Conservation (phyloP, 495 filamentous ascomycete genomes). For the Penicillium roqueforti region DNA sequence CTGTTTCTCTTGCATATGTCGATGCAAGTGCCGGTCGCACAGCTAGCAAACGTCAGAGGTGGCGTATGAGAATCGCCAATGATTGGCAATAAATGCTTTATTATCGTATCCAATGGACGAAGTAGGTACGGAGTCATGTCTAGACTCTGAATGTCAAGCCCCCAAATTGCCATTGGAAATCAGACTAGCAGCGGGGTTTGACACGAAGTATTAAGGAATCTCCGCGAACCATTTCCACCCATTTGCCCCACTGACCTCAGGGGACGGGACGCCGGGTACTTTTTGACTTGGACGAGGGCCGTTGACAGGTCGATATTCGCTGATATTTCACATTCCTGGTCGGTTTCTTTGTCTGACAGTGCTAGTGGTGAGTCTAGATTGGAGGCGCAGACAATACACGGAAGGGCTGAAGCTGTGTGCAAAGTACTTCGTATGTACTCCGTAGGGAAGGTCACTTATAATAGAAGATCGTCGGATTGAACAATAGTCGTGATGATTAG, state of each 20-base stretch:
- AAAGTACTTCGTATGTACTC: no score
- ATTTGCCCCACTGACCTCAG: constrained; percentile 1
- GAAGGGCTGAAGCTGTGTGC: no score
- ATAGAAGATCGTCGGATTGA: not conserved
- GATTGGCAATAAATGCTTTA: constrained; percentile 1
- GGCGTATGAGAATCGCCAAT: not conserved
- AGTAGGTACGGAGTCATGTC: not conserved
- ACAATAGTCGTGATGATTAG: not conserved
- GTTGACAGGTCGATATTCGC: constrained; percentile 22
- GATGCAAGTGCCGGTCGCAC: constrained; percentile 2
- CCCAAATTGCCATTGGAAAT: constrained; percentile 11
- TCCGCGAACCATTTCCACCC: constrained; percentile 12
- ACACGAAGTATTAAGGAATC: constrained; percentile 12
- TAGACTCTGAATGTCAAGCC: not conserved
- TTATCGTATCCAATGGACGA: not conserved
- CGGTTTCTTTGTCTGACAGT: constrained; percentile 16
- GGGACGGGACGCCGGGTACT: constrained; percentile 5
- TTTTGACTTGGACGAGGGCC: constrained; percentile 13
- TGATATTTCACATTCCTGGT: not conserved
- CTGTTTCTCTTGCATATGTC: not conserved
- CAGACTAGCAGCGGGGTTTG: constrained; percentile 4
- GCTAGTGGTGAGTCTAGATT: constrained; percentile 8
- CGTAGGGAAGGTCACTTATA: no score
- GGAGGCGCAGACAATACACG: constrained; percentile 1
- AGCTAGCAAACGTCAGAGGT: not conserved